phyloP scores from a whole-genome alignment of 108 stramenopile genomes.

The Nannochloropsis granulata region DNA sequence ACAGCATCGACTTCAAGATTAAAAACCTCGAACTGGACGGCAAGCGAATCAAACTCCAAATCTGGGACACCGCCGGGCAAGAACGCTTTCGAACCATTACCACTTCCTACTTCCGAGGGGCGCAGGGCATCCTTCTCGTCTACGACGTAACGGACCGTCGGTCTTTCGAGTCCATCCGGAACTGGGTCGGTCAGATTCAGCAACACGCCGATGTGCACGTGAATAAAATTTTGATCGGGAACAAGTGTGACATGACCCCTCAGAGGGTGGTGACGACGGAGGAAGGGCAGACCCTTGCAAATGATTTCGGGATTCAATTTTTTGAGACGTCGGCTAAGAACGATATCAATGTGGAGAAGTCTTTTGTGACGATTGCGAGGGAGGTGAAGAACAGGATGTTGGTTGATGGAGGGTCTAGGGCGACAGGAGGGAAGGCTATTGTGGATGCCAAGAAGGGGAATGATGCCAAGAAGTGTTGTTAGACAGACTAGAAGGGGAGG shows the following conservation, averaged over 20 bases:
- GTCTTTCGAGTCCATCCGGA: slow-evolving; percentile 87
- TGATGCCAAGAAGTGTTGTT: neutral
- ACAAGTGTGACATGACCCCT: slow-evolving; percentile 95
- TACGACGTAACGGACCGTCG: slow-evolving; percentile 98
- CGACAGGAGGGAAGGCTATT: neutral
- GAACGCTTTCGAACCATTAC: slow-evolving; percentile 51
- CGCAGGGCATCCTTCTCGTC: slow-evolving; percentile 88
- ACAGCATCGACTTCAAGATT: slow-evolving; percentile 47
- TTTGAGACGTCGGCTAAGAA: slow-evolving; percentile 94
- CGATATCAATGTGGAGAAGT: slow-evolving; percentile 37
- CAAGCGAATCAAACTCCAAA: slow-evolving; percentile 51
- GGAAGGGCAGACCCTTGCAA: slow-evolving; percentile 78
- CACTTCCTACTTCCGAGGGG: slow-evolving; percentile 47
- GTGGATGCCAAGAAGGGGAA: neutral
- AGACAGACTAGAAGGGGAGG: neutral
- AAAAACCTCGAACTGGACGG: slow-evolving; percentile 47
- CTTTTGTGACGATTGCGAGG: slow-evolving; percentile 34
- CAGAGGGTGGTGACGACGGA: slow-evolving; percentile 82
- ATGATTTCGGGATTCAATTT: slow-evolving; percentile 84
- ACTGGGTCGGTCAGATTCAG: slow-evolving; percentile 97
- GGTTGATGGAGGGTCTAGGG: slow-evolving; percentile 18
- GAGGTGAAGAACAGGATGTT: slow-evolving; percentile 40
- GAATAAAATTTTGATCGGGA: slow-evolving; percentile 90
- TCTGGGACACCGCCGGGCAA: slow-evolving; percentile 53
- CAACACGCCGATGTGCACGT: slow-evolving; percentile 88